Conservation (phyloP, 169 alveolate species). For the Cryptosporidium felis region DNA sequence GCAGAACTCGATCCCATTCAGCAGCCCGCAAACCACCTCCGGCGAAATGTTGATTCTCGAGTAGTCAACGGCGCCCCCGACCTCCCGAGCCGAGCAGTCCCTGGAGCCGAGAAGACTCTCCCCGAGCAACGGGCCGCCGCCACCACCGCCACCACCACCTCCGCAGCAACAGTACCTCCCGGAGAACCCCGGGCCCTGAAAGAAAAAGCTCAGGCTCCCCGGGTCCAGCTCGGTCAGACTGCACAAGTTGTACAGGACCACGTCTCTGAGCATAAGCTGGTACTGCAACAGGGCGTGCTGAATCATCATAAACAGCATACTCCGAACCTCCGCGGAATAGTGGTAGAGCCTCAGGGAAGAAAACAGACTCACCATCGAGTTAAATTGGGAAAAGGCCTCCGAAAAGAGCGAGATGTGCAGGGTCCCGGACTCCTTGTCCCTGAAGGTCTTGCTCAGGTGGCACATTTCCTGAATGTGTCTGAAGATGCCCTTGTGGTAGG, state of each 20-base stretch:
- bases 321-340: slow-evolving; percentile 18
- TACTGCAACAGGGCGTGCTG: slow-evolving; percentile 31
- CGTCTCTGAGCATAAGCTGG: slow-evolving; percentile 43
- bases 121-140: too few species aligned
- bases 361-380: slow-evolving; percentile 23
- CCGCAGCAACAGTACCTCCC: not conserved
- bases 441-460: slow-evolving; percentile 26
- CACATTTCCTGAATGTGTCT: slow-evolving; percentile 16
- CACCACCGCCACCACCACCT: not conserved
- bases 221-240: slow-evolving; percentile 1
- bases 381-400: not conserved
- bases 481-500: slow-evolving; percentile 15
- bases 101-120: too few species aligned
- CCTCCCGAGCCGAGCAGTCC: too few species aligned
- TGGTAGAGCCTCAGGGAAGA: slow-evolving; percentile 8
- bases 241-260: slow-evolving; percentile 17
- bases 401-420: slow-evolving; percentile 18
- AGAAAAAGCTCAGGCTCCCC: slow-evolving; percentile 1
- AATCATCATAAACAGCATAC: not conserved
- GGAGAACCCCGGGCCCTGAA: not conserved
- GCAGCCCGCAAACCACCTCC: slow-evolving; percentile 54
- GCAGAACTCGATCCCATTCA: slow-evolving; percentile 54
- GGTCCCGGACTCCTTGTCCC: slow-evolving; percentile 66
- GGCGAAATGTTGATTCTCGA: slow-evolving; percentile 1
- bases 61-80: not conserved